Conservation (phyloP, 2,329 filamentous ascomycete species). For the Neonectria coccinea region DNA sequence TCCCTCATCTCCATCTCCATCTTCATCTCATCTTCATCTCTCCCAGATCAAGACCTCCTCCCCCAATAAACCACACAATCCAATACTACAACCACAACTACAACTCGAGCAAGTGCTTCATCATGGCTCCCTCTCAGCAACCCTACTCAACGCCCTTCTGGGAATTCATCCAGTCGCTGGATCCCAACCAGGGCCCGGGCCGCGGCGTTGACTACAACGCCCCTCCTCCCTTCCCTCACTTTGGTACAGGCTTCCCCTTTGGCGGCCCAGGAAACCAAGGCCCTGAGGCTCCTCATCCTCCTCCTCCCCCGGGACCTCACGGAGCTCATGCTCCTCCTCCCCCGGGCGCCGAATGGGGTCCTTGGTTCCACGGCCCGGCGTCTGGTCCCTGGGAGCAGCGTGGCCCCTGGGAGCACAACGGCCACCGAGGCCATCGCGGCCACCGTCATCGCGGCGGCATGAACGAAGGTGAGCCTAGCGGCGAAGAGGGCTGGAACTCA, state of each 20-base stretch:
- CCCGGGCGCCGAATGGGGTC: conserved; percentile 41
- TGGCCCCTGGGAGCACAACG: conserved; percentile 41
- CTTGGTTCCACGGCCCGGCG: conserved; percentile 41
- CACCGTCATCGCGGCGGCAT: conserved; percentile 40
- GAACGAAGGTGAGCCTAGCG: conserved; percentile 39
- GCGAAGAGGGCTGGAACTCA: conserved; percentile 29
- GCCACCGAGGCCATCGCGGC: conserved; percentile 36
- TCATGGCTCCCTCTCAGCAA: conserved; percentile 44
- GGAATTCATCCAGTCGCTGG: conserved; percentile 53
- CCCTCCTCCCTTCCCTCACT: conserved; percentile 39
- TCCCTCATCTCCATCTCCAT: conserved; percentile 6
- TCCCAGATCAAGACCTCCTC: conserved; percentile 22
- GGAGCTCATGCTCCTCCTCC: conserved; percentile 36
- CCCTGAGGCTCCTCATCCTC: conserved; percentile 13
- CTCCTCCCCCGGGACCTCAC: conserved; percentile 27
- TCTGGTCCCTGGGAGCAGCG: conserved; percentile 15
- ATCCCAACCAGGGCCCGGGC: conserved; percentile 48
- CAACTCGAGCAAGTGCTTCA: conserved; percentile 30
- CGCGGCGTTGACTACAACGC: conserved; percentile 54
- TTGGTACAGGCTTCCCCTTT: conserved; percentile 52
- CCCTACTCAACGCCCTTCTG: conserved; percentile 44
- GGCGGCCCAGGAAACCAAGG: conserved; percentile 34
- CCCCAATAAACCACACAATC: conserved; percentile 9
- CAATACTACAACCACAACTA: conserved; percentile 12
- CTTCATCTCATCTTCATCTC: conserved; percentile 16